Evolutionary conservation across 371 early-diverging fungal species (phyloP).

Genomic region (Umbelopsis sp.): DNA sequence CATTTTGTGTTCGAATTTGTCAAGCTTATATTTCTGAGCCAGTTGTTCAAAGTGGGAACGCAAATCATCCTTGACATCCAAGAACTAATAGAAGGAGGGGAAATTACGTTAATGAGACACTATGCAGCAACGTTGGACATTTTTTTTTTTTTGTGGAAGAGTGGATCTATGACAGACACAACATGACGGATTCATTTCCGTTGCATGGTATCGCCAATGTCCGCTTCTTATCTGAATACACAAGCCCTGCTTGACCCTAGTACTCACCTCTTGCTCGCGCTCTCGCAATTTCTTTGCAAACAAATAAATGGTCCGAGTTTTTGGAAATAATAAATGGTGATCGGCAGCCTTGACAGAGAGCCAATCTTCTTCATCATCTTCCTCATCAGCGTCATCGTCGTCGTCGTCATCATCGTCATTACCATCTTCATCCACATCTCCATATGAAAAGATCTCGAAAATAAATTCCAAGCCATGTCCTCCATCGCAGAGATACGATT

Average conservation of each 20-base stretch:
- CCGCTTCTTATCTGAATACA: no score
- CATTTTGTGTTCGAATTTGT: conserved; percentile 50
- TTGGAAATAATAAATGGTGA: conserved; percentile 53
- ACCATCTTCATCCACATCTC: conserved; percentile 58
- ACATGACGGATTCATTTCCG: no score
- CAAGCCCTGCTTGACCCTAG: no score
- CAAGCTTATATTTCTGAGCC: conserved; percentile 53
- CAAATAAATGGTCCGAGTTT: conserved; percentile 53
- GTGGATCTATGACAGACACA: no score
- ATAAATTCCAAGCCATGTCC: conserved; percentile 56
- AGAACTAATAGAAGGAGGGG: conserved; percentile 34
- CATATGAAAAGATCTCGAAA: conserved; percentile 64
- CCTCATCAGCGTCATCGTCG: conserved; percentile 29
- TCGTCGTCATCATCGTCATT: conserved; percentile 43
- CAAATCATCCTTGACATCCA: conserved; percentile 38
- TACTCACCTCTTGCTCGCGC: conserved; percentile 51
- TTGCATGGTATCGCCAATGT: background rate
- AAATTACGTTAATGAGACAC: no score
- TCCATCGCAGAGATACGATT: conserved; percentile 63
- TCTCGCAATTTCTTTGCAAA: conserved; percentile 51
- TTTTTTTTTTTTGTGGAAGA: no score
- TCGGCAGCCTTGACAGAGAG: conserved; percentile 52
- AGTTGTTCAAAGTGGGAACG: conserved; percentile 53
- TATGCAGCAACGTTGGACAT: no score
- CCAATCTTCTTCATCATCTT: conserved; percentile 35